Evolutionary conservation across 441 rosid species (phyloP), one percentile per base, ranked within the genome.

Genomic region (Arabidopsis lyrata): DNA sequence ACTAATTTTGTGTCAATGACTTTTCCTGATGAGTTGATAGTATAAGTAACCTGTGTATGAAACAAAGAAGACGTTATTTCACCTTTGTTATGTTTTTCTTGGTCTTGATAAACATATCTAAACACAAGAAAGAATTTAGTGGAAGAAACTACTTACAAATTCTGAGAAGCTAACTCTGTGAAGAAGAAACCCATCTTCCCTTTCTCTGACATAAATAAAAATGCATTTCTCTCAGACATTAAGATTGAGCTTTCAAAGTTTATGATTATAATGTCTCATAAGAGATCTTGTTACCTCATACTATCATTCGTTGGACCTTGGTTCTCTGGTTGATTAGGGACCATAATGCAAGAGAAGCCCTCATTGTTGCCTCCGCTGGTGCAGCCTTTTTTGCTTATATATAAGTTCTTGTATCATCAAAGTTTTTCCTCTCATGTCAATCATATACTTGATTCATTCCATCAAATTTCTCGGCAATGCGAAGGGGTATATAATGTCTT

Each of bases 101-200:
- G 55, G 48, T 75, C 47, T 11, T 36, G 8, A n/a, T 29, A 32
- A 41, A 42, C 44, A 29, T 29, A 29, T 54, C 63, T 66, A 49
- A 31, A 12, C 49, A 42, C 18, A 53, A 70, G 62, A 29, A 29
- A 2, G 8, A 66, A 70, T 22, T n/a, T 38, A 11, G 39, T 18
- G 1, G 18, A 42, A 57, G 14, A 15, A 57, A 62, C 52, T 72
- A 77, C 97, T 73, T 80, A 86, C 96, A 78, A 92, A 82, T 75
- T 86, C 90, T 22, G 80, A 73, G 27, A 82, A 69, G 80, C 80
- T 72, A 66, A 88, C 85, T 83, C 88, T 83, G 60, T 90, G 96
- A 39, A 92, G 93, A 81, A 92, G 95, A 82, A 90, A 86, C 34
- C 95, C 92, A 75, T 84, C 81, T 32, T 58, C 84, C 74, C 74